Base-by-base conservation (phyloP, 768 basidiomycete genomes). In the Fistulinella prunicolor region DNA sequence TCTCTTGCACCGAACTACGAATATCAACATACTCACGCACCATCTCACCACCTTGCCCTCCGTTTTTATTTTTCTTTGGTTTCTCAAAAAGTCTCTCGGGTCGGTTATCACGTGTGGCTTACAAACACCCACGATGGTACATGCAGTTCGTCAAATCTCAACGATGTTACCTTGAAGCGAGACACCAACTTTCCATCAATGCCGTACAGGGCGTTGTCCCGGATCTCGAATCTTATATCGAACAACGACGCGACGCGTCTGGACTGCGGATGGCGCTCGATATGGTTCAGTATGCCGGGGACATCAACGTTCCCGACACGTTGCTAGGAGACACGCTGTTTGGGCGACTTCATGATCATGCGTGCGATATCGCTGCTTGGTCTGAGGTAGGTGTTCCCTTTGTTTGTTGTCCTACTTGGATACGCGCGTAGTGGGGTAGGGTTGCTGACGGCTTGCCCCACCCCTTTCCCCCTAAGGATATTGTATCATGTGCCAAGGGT, bases 211-310 rank as follows among this genome's bases (percentile, higher is more conserved):
- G 55, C 13, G 50, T 60, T 17, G 48, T 61, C 24, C 76, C 76
- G 6, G 63, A 73, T 36, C 55, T 80, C 21, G 75, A 79, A 40
- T 67, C 73, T 4, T 82, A 78, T 50, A 60, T 78, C n/a, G 62
- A 64, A 6, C 58, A 73, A 14, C 64, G 78, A 37, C 70, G 77
- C n/a, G 69, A 78, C 22, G 65, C 74, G 46, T 74, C 74, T 38
- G 82, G 82, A 6, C 58, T 74, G 13, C 62, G 66, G 34, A 67
- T 85, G 61, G 60, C 78, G 8, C 69, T 85, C 40, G 73, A 74
- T 51, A 64, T 85, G 50, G 67, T 82, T 29, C 74, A 82, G 51
- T 68, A 80, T 47, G 69, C 76, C 0, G 77, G 76, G 37, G 76
- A 77, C n/a, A 58, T 79, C 22, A 47, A 52, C 19, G 41, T 77